Conservation (phyloP, 2,329 filamentous ascomycete genomes). For the Xenoacremonium recifei region DNA sequence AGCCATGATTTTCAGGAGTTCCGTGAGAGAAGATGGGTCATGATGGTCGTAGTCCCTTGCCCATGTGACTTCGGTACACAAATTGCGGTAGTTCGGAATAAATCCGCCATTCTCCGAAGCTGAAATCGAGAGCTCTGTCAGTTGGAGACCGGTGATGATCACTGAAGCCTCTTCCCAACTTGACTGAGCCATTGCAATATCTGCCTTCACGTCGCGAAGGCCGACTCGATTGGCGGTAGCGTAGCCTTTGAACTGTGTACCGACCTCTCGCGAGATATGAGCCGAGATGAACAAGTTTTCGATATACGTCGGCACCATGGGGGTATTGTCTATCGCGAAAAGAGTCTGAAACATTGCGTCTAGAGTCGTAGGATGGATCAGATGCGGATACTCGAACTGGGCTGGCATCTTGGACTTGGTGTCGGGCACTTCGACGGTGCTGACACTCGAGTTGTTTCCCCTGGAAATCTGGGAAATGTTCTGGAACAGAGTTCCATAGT, state of each 20-base stretch:
- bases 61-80: conserved; percentile 51
- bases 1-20: conserved; percentile 32
- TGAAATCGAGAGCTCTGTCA: conserved; percentile 35
- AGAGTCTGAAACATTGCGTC: conserved; percentile 56
- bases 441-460: conserved; percentile 32
- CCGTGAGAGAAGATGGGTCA: conserved; percentile 14
- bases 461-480: conserved; percentile 41
- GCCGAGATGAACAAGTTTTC: conserved; percentile 46
- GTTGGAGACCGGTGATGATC: conserved; percentile 43
- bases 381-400: conserved; percentile 50
- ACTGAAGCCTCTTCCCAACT: conserved; percentile 35
- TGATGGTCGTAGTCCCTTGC: conserved; percentile 34
- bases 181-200: conserved; percentile 42
- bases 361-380: conserved; percentile 58
- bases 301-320: conserved; percentile 51
- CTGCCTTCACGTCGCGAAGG: conserved; percentile 38
- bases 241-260: conserved; percentile 39
- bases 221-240: conserved; percentile 36
- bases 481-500: conserved; percentile 50
- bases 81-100: conserved; percentile 46
- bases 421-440: conserved; percentile 43
- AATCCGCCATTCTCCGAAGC: conserved; percentile 33
- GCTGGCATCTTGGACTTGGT: conserved; percentile 53
- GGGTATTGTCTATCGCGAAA: conserved; percentile 42
- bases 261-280: conserved; percentile 29